Conservation (phyloP, 495 filamentous ascomycete species). For the Neurospora sp. region DNA sequence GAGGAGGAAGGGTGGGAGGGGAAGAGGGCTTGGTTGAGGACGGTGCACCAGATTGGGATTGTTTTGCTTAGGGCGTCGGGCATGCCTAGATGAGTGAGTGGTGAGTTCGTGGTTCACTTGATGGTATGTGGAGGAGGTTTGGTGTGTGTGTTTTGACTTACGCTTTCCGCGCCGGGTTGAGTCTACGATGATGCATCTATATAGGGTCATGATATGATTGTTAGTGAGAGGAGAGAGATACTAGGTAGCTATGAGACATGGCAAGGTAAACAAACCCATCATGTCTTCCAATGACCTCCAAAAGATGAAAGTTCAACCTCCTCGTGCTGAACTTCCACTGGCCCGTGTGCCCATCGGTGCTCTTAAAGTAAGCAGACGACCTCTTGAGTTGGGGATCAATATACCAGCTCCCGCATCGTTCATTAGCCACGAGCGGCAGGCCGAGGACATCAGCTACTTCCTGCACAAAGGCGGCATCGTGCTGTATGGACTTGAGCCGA, state of each 20-base stretch:
- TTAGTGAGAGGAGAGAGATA: neutral
- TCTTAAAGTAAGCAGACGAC: slow-evolving; percentile 88
- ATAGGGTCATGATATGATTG: neutral
- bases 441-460: slow-evolving; percentile 38
- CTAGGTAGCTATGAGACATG: neutral
- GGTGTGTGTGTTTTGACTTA: slow-evolving; percentile 26
- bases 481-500: slow-evolving; percentile 61
- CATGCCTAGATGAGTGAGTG: slow-evolving; percentile 46
- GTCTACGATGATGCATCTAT: slow-evolving; percentile 83
- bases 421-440: slow-evolving; percentile 85
- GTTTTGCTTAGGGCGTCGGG: slow-evolving; percentile 92
- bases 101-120: neutral
- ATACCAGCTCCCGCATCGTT: slow-evolving; percentile 95
- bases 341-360: slow-evolving; percentile 86
- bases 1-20: slow-evolving; percentile 32
- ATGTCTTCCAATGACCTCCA: slow-evolving; percentile 48
- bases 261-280: slow-evolving; percentile 46
- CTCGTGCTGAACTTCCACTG: slow-evolving; percentile 82
- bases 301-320: slow-evolving; percentile 72
- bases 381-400: slow-evolving; percentile 53
- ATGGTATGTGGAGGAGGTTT: neutral
- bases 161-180: slow-evolving; percentile 89
- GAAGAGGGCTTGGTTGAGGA: slow-evolving; percentile 75
- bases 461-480: slow-evolving; percentile 58
- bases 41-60: slow-evolving; percentile 82